Evolutionary conservation across 2,329 filamentous ascomycete genomes (phyloP), one percentile per base, ranked within the genome.

Genomic region (Dothistroma pini): DNA sequence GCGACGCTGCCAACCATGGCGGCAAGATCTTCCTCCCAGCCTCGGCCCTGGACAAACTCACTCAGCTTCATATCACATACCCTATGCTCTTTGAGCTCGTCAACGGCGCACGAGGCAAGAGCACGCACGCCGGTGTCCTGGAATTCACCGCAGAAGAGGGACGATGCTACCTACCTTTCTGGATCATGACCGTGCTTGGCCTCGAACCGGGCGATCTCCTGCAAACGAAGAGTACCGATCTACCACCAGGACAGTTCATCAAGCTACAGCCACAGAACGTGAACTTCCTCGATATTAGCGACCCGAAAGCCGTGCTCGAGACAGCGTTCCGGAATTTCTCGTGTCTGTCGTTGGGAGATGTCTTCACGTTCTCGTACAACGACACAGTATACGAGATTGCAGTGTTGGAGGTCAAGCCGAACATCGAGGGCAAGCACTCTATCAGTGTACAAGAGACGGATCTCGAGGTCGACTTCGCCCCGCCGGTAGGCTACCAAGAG

Each of bases 91-190:
- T 99, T 80, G 93, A 99, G 83, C 83, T 99, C 67, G 89, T 91
- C 70, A 99, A 97, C 74, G 92, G 93, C 25, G 86, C 89, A 64
- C 88, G 87, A 73, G 86, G 86, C 31, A 88, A 84, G 74, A 88
- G 89, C 74, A 95, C 93, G 29, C 95, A 99, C 77, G 93, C 91
- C 5, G 95, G 95, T 80, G 95, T 99, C 21, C 78, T 99, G 65
- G 95, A 99, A 77, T 99, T 99, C 73, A 95, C 96, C 59, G 95
- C 95, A 4, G 95, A 99, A 74, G 95, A 99, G 76, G 95, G 95
- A 54, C 90, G 95, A 74, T 92, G 96, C 57, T 99, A 99, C 77
- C 83, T 99, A 63, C 95, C 95, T 34, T 91, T 93, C 76, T 99
- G 95, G 93, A 89, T 97, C 80, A 97, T 99, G 95, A 86, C 92